Evolutionary conservation across 2,329 filamentous ascomycete species (phyloP).

Genomic region (Diaporthe eres): DNA sequence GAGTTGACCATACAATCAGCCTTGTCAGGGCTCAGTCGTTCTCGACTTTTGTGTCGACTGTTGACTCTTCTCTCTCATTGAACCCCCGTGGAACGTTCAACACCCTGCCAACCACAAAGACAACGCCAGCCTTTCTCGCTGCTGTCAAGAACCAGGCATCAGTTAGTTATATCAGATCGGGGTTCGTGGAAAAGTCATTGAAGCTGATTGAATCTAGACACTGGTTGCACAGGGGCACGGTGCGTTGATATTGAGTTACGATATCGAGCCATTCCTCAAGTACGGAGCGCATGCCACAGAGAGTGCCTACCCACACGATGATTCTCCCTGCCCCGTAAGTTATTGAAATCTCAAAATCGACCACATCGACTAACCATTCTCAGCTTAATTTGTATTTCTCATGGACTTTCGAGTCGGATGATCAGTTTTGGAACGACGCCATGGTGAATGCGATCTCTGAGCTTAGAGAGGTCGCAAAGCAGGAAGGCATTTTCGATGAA

Average conservation of each 20-base stretch:
- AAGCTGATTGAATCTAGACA: background rate
- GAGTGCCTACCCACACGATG: slow-evolving; percentile 49
- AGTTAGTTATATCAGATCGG: background rate
- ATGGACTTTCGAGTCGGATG: slow-evolving; percentile 46
- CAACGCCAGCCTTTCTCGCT: slow-evolving; percentile 45
- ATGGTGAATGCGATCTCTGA: slow-evolving; percentile 45
- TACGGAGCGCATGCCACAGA: slow-evolving; percentile 50
- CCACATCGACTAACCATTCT: too few relatives aligned
- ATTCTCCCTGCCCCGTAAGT: slow-evolving; percentile 46
- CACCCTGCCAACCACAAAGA: slow-evolving; percentile 47
- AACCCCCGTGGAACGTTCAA: slow-evolving; percentile 48
- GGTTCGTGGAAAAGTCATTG: too few relatives aligned
- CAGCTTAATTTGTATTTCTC: slow-evolving; percentile 50
- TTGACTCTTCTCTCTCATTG: slow-evolving; percentile 32
- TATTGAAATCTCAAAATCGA: too few relatives aligned
- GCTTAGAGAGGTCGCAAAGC: slow-evolving; percentile 48
- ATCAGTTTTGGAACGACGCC: slow-evolving; percentile 48
- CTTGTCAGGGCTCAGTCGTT: slow-evolving; percentile 39
- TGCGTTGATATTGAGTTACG: slow-evolving; percentile 46
- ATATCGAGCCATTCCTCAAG: slow-evolving; percentile 50
- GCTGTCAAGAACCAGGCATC: slow-evolving; percentile 45
- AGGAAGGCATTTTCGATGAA: slow-evolving; percentile 48
- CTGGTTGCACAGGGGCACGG: slow-evolving; percentile 33
- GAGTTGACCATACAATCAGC: slow-evolving; percentile 37
- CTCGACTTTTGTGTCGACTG: slow-evolving; percentile 42